Evolutionary conservation across 306 rosid species (phyloP), one percentile per base, ranked within the genome.

Genomic region (Hippophae tibetana): DNA sequence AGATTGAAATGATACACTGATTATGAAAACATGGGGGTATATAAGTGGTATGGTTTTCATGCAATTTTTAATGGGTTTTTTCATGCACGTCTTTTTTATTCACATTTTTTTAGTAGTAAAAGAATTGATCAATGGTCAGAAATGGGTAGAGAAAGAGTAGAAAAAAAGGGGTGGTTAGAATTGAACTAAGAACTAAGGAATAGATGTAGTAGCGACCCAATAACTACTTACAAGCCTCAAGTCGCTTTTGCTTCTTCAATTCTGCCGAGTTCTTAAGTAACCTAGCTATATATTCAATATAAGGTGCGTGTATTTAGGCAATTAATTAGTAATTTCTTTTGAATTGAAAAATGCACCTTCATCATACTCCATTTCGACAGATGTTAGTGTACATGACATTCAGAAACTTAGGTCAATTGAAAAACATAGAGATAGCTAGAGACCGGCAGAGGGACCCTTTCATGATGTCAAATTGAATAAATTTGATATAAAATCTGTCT

Each of bases 171-270:
- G 86, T 78, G 68, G 86, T 78, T 78, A 86, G 74, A 65, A 42
- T 55, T 43, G 61, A 67, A 78, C 58, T 25, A 57, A 31, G 67
- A 67, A 54, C 55, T 56, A 60, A 65, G 72, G 61, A 52, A 56
- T 55, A 13, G 53, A 13, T 45, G 14, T 56, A 5, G 61, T 56
- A 5, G 61, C 26, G 38, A 31, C 38, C 38, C 38, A 31, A 31
- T 31, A 31, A 31, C 38, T 31, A 31, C 3, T 31, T 31, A 31
- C 38, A 31, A 31, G 38, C 38, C 38, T 31, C 38, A 4, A 1
- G 38, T 31, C 38, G 85, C 89, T 89, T 86, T 89, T 74, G 77
- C 92, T 83, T 89, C 26, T 71, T 77, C 74, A 66, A 66, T 69
- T 76, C 53, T 66, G 73, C 72, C 78, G 78, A 61, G 71, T 73